Conservation (phyloP, 176 grass and related monocot genomes). For the Carex pumila region DNA sequence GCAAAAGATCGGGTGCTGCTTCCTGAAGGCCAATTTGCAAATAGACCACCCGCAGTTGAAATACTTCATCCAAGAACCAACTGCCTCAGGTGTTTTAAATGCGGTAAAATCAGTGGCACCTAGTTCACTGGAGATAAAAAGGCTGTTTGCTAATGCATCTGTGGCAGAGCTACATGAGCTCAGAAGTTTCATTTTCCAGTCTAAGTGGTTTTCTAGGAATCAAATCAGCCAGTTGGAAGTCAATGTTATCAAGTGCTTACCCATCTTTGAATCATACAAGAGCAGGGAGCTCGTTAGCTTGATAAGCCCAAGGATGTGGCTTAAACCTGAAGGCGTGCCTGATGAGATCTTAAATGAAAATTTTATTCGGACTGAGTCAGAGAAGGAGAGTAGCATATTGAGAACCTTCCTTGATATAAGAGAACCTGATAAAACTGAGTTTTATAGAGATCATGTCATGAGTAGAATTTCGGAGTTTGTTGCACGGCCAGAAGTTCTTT, state of each 20-base stretch:
- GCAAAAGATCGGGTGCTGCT: slow-evolving; percentile 77
- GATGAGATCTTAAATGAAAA: slow-evolving; percentile 76
- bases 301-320: slow-evolving; percentile 71
- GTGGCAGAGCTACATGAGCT: slow-evolving; percentile 85
- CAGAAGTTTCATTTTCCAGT: slow-evolving; percentile 88
- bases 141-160: slow-evolving; percentile 46
- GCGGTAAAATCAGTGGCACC: slow-evolving; percentile 57
- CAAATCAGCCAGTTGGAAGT: slow-evolving; percentile 53
- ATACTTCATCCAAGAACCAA: slow-evolving; percentile 73
- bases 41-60: slow-evolving; percentile 81
- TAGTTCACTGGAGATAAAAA: slow-evolving; percentile 45
- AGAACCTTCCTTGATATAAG: slow-evolving; percentile 59
- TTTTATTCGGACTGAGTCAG: slow-evolving; percentile 79
- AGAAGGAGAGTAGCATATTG: slow-evolving; percentile 85
- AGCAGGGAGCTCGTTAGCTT: slow-evolving; percentile 67
- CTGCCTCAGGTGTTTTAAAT: slow-evolving; percentile 82
- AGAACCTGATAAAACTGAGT: slow-evolving; percentile 69
- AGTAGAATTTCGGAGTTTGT: slow-evolving; percentile 80
- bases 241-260: slow-evolving; percentile 61
- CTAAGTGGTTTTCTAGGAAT: slow-evolving; percentile 90
- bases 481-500: slow-evolving; percentile 60
- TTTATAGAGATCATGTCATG: slow-evolving; percentile 93
- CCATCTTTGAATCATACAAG: slow-evolving; percentile 97
- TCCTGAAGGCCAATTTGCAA: slow-evolving; percentile 64
- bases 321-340: slow-evolving; percentile 84